These are phyloP conservation scores for Pseudocercospora vitis DNA, from an alignment of 2,329 filamentous ascomycete species.

Conservation along the genomic window DNA sequence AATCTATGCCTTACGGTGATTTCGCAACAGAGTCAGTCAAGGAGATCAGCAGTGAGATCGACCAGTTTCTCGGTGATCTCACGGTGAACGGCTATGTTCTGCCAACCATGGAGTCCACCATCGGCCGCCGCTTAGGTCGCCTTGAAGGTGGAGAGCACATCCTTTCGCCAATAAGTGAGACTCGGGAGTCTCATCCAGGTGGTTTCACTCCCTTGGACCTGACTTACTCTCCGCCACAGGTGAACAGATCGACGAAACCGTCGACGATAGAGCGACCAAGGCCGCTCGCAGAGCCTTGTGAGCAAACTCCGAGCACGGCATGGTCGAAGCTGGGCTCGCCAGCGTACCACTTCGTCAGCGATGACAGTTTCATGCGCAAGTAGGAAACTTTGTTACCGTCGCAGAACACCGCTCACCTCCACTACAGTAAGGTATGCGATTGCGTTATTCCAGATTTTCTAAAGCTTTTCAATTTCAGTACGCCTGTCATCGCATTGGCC, in stretches of 20 bases:
- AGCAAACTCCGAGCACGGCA: neutral
- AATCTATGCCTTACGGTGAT: neutral
- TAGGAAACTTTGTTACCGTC: neutral
- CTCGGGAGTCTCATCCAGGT: constrained; percentile 11
- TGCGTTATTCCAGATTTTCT: no score
- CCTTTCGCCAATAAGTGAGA: constrained; percentile 12
- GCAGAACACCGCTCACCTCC: no score
- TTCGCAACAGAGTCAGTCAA: neutral
- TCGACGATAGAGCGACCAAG: neutral
- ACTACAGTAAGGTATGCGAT: no score
- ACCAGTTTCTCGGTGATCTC: constrained; percentile 12
- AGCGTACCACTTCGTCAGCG: constrained; percentile 13
- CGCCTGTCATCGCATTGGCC: no score
- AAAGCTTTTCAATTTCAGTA: no score
- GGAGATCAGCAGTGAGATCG: constrained; percentile 9
- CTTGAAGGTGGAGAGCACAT: constrained; percentile 15
- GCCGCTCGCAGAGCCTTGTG: neutral
- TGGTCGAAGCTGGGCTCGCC: constrained; percentile 14
- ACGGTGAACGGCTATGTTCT: constrained; percentile 12
- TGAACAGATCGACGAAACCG: constrained; percentile 12
- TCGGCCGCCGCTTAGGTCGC: constrained; percentile 1
- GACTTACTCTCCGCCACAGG: constrained; percentile 11
- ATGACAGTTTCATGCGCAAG: constrained; percentile 10
- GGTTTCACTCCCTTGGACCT: constrained; percentile 11
- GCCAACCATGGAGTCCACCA: neutral